phyloP scores from a whole-genome alignment of 129 eudicot genomes.

The Artemisia argyi region DNA sequence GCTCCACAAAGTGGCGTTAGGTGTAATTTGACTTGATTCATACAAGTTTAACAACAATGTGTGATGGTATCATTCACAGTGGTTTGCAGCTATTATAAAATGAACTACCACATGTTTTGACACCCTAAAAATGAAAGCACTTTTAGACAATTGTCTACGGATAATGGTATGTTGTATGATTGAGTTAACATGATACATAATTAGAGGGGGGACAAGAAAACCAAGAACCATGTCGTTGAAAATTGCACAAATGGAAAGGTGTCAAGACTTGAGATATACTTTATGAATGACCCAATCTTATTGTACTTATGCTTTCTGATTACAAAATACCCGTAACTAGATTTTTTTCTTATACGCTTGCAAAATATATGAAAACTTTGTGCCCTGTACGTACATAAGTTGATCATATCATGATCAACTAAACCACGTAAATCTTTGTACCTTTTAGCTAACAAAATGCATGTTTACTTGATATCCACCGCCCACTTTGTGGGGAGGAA shows the following conservation, averaged over 20 bases:
- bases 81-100: slow-evolving; percentile 12
- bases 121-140: slow-evolving; percentile 27
- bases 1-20: too few relatives aligned
- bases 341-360: too few relatives aligned
- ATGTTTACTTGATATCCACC: slow-evolving; percentile 40
- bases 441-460: neutral
- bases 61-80: slow-evolving; percentile 24
- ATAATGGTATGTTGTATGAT: slow-evolving; percentile 19
- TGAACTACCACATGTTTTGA: slow-evolving; percentile 34
- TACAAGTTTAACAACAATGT: neutral
- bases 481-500: slow-evolving; percentile 45
- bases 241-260: slow-evolving; percentile 20
- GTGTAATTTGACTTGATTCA: too few relatives aligned
- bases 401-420: too few relatives aligned
- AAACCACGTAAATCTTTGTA: too few relatives aligned
- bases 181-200: slow-evolving; percentile 24
- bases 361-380: too few relatives aligned
- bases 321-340: too few relatives aligned
- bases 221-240: slow-evolving; percentile 47
- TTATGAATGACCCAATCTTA: too few relatives aligned
- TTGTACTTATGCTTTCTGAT: too few relatives aligned
- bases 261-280: too few relatives aligned
- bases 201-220: slow-evolving; percentile 39
- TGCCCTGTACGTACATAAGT: too few relatives aligned
- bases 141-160: slow-evolving; percentile 14